These are phyloP conservation scores for Volutella citrinella DNA, from an alignment of 2,329 filamentous ascomycete genomes.

Conservation along the genomic window DNA sequence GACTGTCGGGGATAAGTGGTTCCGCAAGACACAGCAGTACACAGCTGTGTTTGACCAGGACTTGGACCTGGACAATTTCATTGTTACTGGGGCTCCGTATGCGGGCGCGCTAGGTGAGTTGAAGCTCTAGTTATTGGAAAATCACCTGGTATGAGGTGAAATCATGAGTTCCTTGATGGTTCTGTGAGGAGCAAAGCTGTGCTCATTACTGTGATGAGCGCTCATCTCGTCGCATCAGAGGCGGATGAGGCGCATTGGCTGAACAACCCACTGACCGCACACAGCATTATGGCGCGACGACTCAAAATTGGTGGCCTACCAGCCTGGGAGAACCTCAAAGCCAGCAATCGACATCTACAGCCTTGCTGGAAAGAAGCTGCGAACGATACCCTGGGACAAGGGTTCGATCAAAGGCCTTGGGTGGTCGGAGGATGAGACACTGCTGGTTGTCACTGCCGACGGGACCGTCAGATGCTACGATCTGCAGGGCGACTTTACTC, in stretches of 20 bases:
- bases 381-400: conserved; percentile 87
- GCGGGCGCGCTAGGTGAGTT: conserved; percentile 84
- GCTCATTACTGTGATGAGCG: neutral
- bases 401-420: conserved; percentile 83
- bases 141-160: neutral
- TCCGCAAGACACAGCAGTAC: conserved; percentile 92
- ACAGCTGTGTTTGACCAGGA: conserved; percentile 90
- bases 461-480: conserved; percentile 90
- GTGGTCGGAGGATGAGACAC: conserved; percentile 93
- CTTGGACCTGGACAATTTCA: conserved; percentile 91
- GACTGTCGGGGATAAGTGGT: conserved; percentile 88
- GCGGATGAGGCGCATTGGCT: conserved; percentile 1
- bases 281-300: conserved; percentile 89
- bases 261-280: too few relatives aligned
- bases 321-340: conserved; percentile 68
- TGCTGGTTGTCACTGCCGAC: conserved; percentile 84
- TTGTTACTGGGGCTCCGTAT: conserved; percentile 87
- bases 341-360: conserved; percentile 93
- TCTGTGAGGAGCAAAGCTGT: too few relatives aligned
- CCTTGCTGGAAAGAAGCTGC: conserved; percentile 83
- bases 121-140: neutral
- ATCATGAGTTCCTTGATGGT: too few relatives aligned
- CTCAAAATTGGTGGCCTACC: conserved; percentile 75
- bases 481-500: conserved; percentile 90
- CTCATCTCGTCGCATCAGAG: neutral